phyloP scores from a whole-genome alignment of 805 yeast species.

The Saturnispora kantuleensis region DNA sequence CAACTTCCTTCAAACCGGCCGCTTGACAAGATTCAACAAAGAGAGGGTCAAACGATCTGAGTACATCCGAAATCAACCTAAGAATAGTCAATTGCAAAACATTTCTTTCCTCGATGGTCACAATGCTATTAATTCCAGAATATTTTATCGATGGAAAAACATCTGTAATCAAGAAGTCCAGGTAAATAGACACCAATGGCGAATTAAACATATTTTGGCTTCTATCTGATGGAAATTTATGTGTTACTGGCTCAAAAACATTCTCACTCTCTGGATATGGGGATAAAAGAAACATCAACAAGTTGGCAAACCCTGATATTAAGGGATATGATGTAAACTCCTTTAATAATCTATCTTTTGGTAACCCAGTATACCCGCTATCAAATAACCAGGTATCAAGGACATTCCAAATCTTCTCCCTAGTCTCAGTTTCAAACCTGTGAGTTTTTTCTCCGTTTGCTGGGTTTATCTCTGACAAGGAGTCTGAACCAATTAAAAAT shows the following conservation, averaged over 20 bases:
- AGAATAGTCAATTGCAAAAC: slow-evolving; percentile 48
- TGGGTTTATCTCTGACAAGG: slow-evolving; percentile 22
- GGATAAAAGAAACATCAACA: slow-evolving; percentile 33
- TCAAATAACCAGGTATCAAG: slow-evolving; percentile 61
- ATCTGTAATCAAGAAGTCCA: slow-evolving; percentile 61
- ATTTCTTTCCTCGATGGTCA: slow-evolving; percentile 24
- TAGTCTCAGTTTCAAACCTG: slow-evolving; percentile 12
- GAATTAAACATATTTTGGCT: slow-evolving; percentile 49
- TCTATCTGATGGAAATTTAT: slow-evolving; percentile 52
- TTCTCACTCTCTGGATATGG: slow-evolving; percentile 24
- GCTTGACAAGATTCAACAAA: slow-evolving; percentile 45
- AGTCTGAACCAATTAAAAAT: slow-evolving; percentile 40
- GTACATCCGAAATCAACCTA: slow-evolving; percentile 37
- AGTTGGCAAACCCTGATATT: slow-evolving; percentile 44
- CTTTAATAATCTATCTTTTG: slow-evolving; percentile 29
- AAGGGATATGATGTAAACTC: slow-evolving; percentile 6
- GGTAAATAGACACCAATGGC: slow-evolving; percentile 70
- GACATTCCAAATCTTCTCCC: slow-evolving; percentile 52
- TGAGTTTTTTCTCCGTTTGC: background rate
- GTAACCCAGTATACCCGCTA: slow-evolving; percentile 12
- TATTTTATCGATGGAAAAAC: slow-evolving; percentile 47
- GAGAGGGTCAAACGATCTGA: slow-evolving; percentile 42
- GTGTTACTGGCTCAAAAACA: slow-evolving; percentile 29
- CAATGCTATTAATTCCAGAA: slow-evolving; percentile 23
- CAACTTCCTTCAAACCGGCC: slow-evolving; percentile 33